phyloP scores from a whole-genome alignment of 2,329 filamentous ascomycete species.

The Dactylonectria macrodidyma region DNA sequence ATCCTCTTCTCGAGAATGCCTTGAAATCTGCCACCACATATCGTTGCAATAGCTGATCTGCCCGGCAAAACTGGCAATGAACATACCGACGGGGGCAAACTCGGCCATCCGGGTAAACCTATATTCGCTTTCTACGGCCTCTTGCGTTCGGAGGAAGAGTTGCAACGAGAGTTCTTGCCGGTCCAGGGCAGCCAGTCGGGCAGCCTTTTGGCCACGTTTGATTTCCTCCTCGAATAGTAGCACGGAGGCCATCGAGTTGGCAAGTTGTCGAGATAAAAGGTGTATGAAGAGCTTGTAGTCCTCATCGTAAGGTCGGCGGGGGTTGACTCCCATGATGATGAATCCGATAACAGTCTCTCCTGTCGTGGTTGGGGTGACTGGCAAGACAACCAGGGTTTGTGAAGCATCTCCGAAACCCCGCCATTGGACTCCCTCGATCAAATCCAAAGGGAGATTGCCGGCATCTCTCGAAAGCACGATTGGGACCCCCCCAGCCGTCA shows the following conservation, averaged over 20 bases:
- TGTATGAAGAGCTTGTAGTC: constrained; percentile 86
- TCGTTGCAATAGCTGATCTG: constrained; percentile 86
- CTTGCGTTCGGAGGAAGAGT: constrained; percentile 74
- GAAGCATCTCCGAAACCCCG: constrained; percentile 81
- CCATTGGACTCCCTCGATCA: constrained; percentile 79
- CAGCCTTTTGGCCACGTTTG: constrained; percentile 79
- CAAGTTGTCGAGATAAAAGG: constrained; percentile 81
- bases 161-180: constrained; percentile 84
- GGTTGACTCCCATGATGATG: constrained; percentile 84
- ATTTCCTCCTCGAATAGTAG: constrained; percentile 90
- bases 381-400: constrained; percentile 80
- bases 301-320: constrained; percentile 82
- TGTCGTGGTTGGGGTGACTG: constrained; percentile 81
- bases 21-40: constrained; percentile 81
- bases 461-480: constrained; percentile 78
- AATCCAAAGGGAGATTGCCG: constrained; percentile 73
- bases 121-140: constrained; percentile 78
- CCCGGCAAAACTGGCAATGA: constrained; percentile 82
- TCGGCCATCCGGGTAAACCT: constrained; percentile 89
- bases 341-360: constrained; percentile 83
- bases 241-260: constrained; percentile 85
- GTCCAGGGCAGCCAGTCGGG: constrained; percentile 81
- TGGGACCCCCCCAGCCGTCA: constrained; percentile 74
- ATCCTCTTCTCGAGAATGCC: constrained; percentile 72
- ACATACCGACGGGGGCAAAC: constrained; percentile 87